phyloP scores from a whole-genome alignment of 805 yeast genomes.

The Candida multigemmis region DNA sequence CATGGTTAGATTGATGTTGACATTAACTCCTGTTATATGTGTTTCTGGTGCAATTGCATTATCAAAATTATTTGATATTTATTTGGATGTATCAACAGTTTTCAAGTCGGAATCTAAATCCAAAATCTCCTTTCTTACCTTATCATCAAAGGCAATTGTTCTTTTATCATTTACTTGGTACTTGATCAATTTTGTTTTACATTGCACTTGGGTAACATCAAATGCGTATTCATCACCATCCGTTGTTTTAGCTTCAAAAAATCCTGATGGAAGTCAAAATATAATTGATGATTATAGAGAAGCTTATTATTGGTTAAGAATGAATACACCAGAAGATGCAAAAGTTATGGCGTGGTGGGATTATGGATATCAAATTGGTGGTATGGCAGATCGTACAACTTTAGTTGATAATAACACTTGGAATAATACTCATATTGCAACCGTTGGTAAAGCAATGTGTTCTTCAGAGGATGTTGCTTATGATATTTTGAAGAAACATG shows the following conservation, averaged over 20 bases:
- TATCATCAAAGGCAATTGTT: conserved; percentile 55
- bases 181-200: conserved; percentile 74
- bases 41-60: conserved; percentile 86
- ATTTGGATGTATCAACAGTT: conserved; percentile 52
- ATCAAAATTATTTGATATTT: conserved; percentile 75
- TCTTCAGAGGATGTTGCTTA: conserved; percentile 83
- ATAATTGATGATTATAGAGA: conserved; percentile 96
- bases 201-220: conserved; percentile 96
- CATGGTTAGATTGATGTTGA: conserved; percentile 95
- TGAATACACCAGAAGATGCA: conserved; percentile 95
- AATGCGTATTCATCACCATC: conserved; percentile 96
- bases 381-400: conserved; percentile 99
- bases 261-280: conserved; percentile 76
- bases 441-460: conserved; percentile 97
- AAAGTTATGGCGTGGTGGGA: conserved; percentile 99
- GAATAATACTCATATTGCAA: conserved; percentile 99
- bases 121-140: conserved; percentile 17
- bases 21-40: conserved; percentile 93
- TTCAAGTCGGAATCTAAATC: conserved; percentile 7
- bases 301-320: conserved; percentile 97
- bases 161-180: conserved; percentile 62
- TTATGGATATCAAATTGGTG: conserved; percentile 98
- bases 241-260: conserved; percentile 78
- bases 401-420: conserved; percentile 98
- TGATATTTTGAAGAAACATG: conserved; percentile 79